Conservation (phyloP, 2,329 filamentous ascomycete species). For the Arthrocladium fulminans region DNA sequence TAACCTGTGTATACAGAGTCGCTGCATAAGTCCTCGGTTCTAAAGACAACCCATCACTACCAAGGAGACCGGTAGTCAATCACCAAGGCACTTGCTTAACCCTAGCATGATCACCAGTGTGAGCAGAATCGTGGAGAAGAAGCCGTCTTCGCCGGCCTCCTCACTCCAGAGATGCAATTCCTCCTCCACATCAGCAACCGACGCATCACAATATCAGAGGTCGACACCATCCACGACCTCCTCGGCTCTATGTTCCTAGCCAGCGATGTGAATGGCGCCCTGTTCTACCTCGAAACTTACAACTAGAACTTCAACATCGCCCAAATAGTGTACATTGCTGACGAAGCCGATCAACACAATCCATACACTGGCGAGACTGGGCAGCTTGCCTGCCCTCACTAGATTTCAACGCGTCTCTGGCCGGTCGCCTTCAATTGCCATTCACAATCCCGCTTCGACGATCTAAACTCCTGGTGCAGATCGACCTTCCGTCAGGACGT, state of each 20-base stretch:
- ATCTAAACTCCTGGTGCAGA: background rate
- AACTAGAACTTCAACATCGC: background rate
- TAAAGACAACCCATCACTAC: background rate
- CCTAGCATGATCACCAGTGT: background rate
- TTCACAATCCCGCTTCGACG: background rate
- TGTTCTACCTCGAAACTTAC: conserved; percentile 1
- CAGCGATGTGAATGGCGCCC: background rate
- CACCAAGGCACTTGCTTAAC: too few species aligned
- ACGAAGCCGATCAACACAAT: background rate
- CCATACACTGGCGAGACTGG: background rate
- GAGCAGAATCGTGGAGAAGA: background rate
- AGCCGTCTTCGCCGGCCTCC: background rate
- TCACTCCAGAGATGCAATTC: background rate
- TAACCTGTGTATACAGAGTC: too few species aligned
- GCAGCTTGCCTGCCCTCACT: background rate
- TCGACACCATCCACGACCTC: background rate
- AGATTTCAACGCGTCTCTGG: background rate
- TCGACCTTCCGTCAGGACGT: background rate
- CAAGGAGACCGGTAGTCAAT: background rate
- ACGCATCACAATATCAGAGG: background rate
- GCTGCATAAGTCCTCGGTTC: too few species aligned
- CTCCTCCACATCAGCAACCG: background rate
- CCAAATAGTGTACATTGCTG: background rate
- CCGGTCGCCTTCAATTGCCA: background rate
- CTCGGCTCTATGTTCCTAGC: background rate